Percentiles rank a stretch among this genome's conserved stretches.
Evolutionary conservation across 164 flowering plant genomes (phyloP).

Genomic region (Vitis rotundifolia): DNA sequence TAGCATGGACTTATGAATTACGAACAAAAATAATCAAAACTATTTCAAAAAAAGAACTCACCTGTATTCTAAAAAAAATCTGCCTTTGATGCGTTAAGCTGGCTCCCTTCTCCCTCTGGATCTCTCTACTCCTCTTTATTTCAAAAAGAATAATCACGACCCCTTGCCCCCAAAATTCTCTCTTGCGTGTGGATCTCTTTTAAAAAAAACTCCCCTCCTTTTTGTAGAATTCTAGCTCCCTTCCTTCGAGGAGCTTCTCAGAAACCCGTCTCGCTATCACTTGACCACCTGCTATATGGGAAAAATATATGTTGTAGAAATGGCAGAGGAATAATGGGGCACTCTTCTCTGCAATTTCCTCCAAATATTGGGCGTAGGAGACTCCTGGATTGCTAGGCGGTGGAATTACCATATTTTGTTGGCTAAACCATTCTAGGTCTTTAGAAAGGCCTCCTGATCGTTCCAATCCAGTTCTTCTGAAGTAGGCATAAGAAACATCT

Average conservation of each 20-base stretch:
- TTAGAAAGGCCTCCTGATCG: slow-evolving; percentile 51
- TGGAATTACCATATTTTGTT: slow-evolving; percentile 60
- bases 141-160: no score
- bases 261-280: slow-evolving; percentile 82
- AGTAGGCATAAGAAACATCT: slow-evolving; percentile 77
- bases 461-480: slow-evolving; percentile 86
- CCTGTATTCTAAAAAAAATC: no score
- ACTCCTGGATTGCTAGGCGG: slow-evolving; percentile 64
- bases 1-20: no score
- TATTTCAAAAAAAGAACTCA: no score
- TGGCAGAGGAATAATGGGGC: slow-evolving; percentile 79
- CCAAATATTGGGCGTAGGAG: slow-evolving; percentile 68
- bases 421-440: slow-evolving; percentile 72
- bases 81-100: no score
- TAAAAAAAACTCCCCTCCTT: no score
- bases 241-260: slow-evolving; percentile 61
- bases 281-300: slow-evolving; percentile 91
- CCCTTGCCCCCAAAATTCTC: no score
- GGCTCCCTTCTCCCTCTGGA: no score
- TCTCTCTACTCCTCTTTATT: no score
- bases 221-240: slow-evolving; percentile 67
- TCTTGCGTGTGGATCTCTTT: no score
- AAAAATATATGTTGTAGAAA: slow-evolving; percentile 86
- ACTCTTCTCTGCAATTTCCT: slow-evolving; percentile 66
- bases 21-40: no score